These are phyloP conservation scores for Macaranga tanarius DNA, from an alignment of 441 rosid genomes.

Conservation along the genomic window DNA sequence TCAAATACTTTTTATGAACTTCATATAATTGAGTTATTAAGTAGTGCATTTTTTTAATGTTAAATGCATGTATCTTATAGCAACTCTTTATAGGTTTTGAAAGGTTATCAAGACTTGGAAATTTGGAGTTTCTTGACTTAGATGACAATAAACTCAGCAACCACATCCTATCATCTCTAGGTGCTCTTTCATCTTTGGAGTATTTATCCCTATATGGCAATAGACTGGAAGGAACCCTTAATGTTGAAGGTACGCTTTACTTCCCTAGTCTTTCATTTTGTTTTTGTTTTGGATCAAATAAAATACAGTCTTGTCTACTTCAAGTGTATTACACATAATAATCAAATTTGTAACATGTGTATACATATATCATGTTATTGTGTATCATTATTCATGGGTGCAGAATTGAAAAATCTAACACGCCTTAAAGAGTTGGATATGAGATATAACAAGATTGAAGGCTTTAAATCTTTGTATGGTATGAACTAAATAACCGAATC, in stretches of 20 bases:
- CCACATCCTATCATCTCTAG: not conserved
- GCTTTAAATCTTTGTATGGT: no score
- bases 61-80: not conserved
- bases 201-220: not conserved
- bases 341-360: no score
- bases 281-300: not conserved
- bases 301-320: no score
- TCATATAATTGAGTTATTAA: no score
- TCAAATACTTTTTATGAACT: no score
- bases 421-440: no score
- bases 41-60: no score
- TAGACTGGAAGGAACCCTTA: not conserved
- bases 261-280: not conserved
- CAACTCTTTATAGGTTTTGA: conserved; percentile 4
- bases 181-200: conserved; percentile 6
- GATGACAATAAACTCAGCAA: not conserved
- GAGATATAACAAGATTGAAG: no score
- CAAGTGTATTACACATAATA: no score
- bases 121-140: not conserved
- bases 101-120: not conserved
- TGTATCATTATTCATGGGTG: not conserved
- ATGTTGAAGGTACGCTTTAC: conserved; percentile 9
- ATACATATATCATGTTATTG: not conserved
- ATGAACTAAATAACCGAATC: no score
- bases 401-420: not conserved